Evolutionary conservation across 805 yeast species (phyloP).

Genomic region (Lipomyces yamanashiensis): DNA sequence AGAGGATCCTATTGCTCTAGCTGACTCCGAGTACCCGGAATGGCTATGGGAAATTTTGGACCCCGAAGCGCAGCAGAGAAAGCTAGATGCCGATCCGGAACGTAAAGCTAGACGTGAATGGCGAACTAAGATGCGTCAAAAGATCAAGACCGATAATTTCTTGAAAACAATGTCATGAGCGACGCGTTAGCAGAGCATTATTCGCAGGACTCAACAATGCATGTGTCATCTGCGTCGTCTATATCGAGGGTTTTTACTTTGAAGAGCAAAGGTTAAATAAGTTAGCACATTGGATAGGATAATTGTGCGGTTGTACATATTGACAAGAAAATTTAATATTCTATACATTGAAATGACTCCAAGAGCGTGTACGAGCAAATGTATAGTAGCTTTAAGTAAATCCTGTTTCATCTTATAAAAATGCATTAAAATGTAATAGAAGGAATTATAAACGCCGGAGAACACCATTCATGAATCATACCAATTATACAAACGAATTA

Average conservation of each 20-base stretch:
- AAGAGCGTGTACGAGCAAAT: not conserved
- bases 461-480: not conserved
- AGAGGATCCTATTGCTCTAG: conserved; percentile 85
- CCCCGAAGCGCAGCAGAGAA: conserved; percentile 59
- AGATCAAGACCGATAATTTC: conserved; percentile 80
- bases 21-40: conserved; percentile 86
- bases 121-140: conserved; percentile 67
- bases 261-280: not conserved
- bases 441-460: not conserved
- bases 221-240: too few relatives aligned
- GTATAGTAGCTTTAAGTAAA: too few relatives aligned
- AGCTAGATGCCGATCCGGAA: conserved; percentile 63
- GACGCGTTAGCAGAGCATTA: not conserved
- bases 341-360: not conserved
- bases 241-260: too few relatives aligned
- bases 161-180: conserved; percentile 51
- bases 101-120: conserved; percentile 71
- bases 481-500: not conserved
- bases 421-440: too few relatives aligned
- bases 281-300: not conserved
- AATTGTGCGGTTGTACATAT: not conserved
- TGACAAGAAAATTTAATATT: not conserved
- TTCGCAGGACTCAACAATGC: not conserved
- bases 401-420: too few relatives aligned
- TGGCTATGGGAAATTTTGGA: conserved; percentile 93